Conservation (phyloP, 2,329 filamentous ascomycete species). For the Penicillium sp. region DNA sequence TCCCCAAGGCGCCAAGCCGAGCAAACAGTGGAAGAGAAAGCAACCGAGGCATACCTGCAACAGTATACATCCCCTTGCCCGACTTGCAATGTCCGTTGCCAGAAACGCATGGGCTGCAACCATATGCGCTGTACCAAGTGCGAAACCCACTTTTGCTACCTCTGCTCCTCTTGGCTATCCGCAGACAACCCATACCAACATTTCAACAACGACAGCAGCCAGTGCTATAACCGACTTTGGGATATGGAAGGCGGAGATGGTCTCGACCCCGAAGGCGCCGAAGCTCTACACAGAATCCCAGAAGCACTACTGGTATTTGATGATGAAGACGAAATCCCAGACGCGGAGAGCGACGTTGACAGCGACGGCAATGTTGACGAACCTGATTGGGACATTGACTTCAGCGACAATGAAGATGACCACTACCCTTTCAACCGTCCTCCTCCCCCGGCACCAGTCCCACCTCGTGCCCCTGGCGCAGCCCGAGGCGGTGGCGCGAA, state of each 20-base stretch:
- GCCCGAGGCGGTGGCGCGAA: conserved; percentile 27
- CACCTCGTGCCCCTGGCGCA: conserved; percentile 34
- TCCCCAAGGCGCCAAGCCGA: conserved; percentile 64
- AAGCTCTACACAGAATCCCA: conserved; percentile 41
- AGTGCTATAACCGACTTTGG: conserved; percentile 85
- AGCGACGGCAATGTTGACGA: conserved; percentile 25
- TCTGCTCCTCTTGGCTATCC: conserved; percentile 84
- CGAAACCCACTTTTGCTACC: conserved; percentile 89
- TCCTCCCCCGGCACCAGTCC: conserved; percentile 42
- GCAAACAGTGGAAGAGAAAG: conserved; percentile 79
- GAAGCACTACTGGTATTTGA: conserved; percentile 39
- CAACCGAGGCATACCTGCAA: conserved; percentile 78
- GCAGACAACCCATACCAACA: conserved; percentile 81
- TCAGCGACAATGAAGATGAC: conserved; percentile 26
- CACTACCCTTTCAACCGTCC: conserved; percentile 19
- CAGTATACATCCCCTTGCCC: conserved; percentile 84
- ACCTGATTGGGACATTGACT: conserved; percentile 13
- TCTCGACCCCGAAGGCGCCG: conserved; percentile 42
- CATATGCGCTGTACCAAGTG: conserved; percentile 95
- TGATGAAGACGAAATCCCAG: conserved; percentile 24
- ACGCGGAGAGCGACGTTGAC: conserved; percentile 23
- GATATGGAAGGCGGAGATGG: conserved; percentile 80
- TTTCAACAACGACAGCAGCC: conserved; percentile 70
- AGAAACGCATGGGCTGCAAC: conserved; percentile 93
- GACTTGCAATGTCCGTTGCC: conserved; percentile 77